phyloP scores from a whole-genome alignment of 176 grass and related monocot species.

The Aegilops longissima region DNA sequence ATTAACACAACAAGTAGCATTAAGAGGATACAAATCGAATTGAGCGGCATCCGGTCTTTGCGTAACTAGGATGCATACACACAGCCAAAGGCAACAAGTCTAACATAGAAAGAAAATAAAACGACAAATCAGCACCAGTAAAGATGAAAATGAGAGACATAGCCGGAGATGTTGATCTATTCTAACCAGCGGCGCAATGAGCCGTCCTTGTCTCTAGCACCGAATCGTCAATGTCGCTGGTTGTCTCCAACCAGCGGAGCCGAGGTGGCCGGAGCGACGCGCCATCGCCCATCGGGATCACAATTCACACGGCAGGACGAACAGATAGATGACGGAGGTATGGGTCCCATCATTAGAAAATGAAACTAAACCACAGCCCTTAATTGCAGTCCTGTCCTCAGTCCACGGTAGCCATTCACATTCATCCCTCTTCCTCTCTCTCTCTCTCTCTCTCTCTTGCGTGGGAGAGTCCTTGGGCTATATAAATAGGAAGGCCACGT shows the following conservation, averaged over 20 bases:
- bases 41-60: too few relatives aligned
- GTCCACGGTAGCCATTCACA: constrained; percentile 22
- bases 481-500: constrained; percentile 28
- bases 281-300: neutral
- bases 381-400: constrained; percentile 8
- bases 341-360: neutral
- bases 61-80: too few relatives aligned
- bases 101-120: too few relatives aligned
- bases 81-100: too few relatives aligned
- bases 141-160: too few relatives aligned
- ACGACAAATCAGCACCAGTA: too few relatives aligned
- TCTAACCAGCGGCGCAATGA: neutral
- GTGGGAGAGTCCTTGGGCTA: neutral
- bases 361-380: neutral
- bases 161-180: neutral
- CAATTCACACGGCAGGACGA: neutral
- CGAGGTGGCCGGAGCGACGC: constrained; percentile 10
- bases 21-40: too few relatives aligned
- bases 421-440: neutral
- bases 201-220: neutral
- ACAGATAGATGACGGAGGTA: neutral
- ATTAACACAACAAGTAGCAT: too few relatives aligned
- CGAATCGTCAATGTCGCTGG: neutral
- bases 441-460: too few relatives aligned
- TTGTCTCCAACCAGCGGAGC: neutral